Base-by-base conservation (phyloP, 1,284 basidiomycete genomes). In the Sphaerobolus stellatus region DNA sequence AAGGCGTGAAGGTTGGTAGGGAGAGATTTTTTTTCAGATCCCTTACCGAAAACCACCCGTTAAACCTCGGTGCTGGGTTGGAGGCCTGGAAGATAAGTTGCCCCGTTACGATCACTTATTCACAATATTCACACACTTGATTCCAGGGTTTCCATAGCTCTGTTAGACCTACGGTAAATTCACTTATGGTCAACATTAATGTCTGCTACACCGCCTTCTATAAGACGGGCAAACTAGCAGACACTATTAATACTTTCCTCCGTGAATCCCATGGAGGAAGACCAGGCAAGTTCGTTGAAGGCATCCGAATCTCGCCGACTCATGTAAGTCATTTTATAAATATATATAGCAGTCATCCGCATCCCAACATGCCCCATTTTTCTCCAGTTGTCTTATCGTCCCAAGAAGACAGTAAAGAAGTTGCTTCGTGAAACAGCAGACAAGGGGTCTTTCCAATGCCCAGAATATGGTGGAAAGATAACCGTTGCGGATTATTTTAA, bases 151-250 rank as follows among this genome's bases (percentile, higher is more conserved):
- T 87, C 66, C 90, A 85, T 64, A 81, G 85, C 3, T 90, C 87
- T 5, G 86, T 88, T 40, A 81, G 88, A 7, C 85, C 88, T 2
- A 71, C 83, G 2, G 83, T 85, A 65, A 80, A 81, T 43, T 83
- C 87, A 58, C 72, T 91, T 29, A 86, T 89, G 85, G 84, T 90
- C 29, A 90, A 91, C 61, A 82, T 91, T 52, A 89, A 90, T 57
- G 84, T 84, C 2, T 87, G 84, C 63, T 87, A 86, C 16, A 88
- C 88, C 0, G 87, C 87, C 2, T 91, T 91, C 64, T 89, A 90
- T 63, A 76, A 66, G 3, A 74, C 80, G 1, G 80, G 81, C 13
- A 87, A 84, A 59, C 72, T 90, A 3, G 83, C 80, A 0, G 67
- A 75, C 2, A 80, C 81, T 1, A 74, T 90, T 71, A 59, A 68